These are phyloP conservation scores for Calocera cornea DNA, from an alignment of 768 basidiomycete species.

Conservation along the genomic window DNA sequence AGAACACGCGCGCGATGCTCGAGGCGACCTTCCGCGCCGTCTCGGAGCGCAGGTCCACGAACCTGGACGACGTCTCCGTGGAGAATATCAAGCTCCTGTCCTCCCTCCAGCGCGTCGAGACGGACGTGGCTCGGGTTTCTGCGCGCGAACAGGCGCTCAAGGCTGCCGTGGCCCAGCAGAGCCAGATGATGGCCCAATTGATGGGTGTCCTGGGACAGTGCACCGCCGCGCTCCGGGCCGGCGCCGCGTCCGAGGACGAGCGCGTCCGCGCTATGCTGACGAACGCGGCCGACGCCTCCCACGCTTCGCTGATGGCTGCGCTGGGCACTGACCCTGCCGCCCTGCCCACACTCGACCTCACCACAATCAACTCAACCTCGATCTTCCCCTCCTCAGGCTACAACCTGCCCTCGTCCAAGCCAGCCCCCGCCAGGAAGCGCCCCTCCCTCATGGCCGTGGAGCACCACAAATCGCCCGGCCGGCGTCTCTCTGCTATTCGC, in stretches of 20 bases:
- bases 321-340: constrained; percentile 9
- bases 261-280: constrained; percentile 13
- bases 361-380: not conserved
- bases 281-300: constrained; percentile 2
- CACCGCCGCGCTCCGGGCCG: constrained; percentile 56
- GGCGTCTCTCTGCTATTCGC: not conserved
- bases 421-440: not conserved
- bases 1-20: constrained; percentile 67
- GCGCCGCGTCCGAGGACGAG: constrained; percentile 33
- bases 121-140: constrained; percentile 55
- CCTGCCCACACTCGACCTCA: not conserved
- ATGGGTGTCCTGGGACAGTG: constrained; percentile 70
- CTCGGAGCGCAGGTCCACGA: constrained; percentile 64
- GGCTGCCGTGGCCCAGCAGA: constrained; percentile 49
- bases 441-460: constrained; percentile 1
- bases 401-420: not conserved
- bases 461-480: not conserved
- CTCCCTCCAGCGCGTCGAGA: constrained; percentile 47
- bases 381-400: not conserved
- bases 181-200: constrained; percentile 52
- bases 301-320: constrained; percentile 27
- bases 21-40: constrained; percentile 76
- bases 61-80: constrained; percentile 53
- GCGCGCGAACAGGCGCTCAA: constrained; percentile 50
- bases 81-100: constrained; percentile 64